Evolutionary conservation across 1,284 basidiomycete species (phyloP), one percentile per base, ranked within the genome.

Genomic region (Naganishia sp.): DNA sequence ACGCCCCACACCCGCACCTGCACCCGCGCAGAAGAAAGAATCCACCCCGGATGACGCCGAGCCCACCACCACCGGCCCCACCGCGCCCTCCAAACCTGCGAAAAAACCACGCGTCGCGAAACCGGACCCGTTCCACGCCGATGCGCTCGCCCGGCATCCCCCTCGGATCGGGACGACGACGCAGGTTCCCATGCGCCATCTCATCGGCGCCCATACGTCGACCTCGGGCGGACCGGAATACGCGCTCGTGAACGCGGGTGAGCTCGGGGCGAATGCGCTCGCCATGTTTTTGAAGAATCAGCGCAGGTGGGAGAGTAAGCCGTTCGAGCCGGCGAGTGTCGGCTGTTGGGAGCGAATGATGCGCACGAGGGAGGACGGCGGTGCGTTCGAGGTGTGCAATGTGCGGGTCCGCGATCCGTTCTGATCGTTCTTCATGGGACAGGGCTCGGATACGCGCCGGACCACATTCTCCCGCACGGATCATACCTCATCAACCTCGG

Each of bases 401-500:
- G 1, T 7, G 23, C 33, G n/a, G 55, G 16, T 44, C 50, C 21
- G 21, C 21, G 67, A 71, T 53, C 63, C 48, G 23, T 56, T 6
- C 66, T 63, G 39, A 50, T 66, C 28, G 13, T 39, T 39, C 45
- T 53, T 63, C 25, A 59, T 55, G 25, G 28, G 28, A 31, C 55
- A 77, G 75, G 77, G 33, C 83, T 87, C 69, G 84, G 84, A 0
- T 91, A 90, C 72, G 79, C 82, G 0, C 78, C 84, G 2, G 79
- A 81, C 33, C 80, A 87, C 68, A 83, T 92, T 2, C 79, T 93
- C 5, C 90, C 90, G 0, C 91, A 93, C 70, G 90, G 90, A 21
- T 91, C 86, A 74, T 94, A 93, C 74, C 83, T 94, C 36, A 85
- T 93, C 67, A 94, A 94, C 74, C 82, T 94, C 0, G 91, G 87